A percentile compares a stretch with the other conserved stretches of the same genome.
Evolutionary conservation across 495 filamentous ascomycete genomes (phyloP).

Genomic region (Aspergillus leporis): DNA sequence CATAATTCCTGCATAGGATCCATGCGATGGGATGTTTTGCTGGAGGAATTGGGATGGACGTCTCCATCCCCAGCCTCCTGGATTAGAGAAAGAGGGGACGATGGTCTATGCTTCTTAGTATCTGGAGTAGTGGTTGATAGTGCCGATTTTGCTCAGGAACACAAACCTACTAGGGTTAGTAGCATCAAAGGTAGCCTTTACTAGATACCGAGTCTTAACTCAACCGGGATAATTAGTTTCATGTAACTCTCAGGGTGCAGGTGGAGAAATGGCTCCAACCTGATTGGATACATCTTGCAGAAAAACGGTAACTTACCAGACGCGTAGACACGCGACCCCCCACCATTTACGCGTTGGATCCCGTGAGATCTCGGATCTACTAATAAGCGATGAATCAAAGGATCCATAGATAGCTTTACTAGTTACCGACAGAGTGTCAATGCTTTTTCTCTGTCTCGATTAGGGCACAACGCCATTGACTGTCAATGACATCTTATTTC

Average conservation of each 20-base stretch:
- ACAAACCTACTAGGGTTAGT: not conserved
- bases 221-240: constrained; percentile 1
- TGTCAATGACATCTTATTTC: not conserved
- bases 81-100: not conserved
- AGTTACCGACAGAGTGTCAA: not conserved
- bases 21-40: not conserved
- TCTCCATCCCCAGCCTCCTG: not conserved
- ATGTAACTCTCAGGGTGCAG: not conserved
- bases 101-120: not conserved
- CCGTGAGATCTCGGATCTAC: not conserved
- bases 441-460: not conserved
- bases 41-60: not conserved
- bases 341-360: constrained; percentile 22
- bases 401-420: not conserved
- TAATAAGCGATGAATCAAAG: constrained; percentile 14
- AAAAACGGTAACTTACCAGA: constrained; percentile 20
- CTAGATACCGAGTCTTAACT: not conserved
- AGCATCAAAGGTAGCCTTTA: not conserved
- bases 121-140: not conserved
- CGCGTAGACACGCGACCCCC: constrained; percentile 23
- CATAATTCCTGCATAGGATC: not conserved
- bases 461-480: not conserved
- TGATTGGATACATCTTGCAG: constrained; percentile 7
- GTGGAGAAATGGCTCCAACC: not conserved
- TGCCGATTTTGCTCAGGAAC: not conserved